Percentiles rank a stretch among this genome's conserved stretches.
These are phyloP conservation scores for Botryobasidium botryosum DNA, from an alignment of 768 basidiomycete species.

Conservation along the genomic window DNA sequence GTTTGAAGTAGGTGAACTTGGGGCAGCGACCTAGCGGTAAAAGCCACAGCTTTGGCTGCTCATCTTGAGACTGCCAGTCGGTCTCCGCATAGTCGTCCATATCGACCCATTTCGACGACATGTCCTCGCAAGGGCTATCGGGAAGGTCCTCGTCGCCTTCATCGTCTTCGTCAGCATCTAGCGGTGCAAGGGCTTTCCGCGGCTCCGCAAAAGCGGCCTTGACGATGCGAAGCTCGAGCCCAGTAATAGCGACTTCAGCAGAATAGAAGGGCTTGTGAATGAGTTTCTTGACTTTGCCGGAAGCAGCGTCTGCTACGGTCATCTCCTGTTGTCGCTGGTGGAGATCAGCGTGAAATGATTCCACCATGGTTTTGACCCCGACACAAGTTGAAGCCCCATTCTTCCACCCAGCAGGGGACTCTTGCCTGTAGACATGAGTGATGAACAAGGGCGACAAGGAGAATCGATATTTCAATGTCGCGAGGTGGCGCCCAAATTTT, in stretches of 20 bases:
- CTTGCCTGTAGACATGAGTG: conserved; percentile 75
- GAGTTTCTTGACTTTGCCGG: conserved; percentile 31
- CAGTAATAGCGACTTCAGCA: conserved; percentile 65
- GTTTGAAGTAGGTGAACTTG: conserved; percentile 59
- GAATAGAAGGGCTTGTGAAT: conserved; percentile 77
- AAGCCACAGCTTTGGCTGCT: conserved; percentile 43
- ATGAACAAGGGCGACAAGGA: conserved; percentile 62
- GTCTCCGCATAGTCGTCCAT: conserved; percentile 69
- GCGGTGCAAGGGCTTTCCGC: conserved; percentile 30
- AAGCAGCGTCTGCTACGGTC: conserved; percentile 35
- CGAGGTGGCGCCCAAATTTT: conserved; percentile 76
- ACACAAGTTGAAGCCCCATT: conserved; percentile 64
- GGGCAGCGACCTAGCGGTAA: conserved; percentile 64
- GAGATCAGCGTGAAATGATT: conserved; percentile 72
- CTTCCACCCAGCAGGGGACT: conserved; percentile 62
- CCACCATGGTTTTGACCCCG: conserved; percentile 71
- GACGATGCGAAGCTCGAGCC: conserved; percentile 59
- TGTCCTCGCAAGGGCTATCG: neutral
- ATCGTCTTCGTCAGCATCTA: too few species aligned
- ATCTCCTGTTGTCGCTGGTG: conserved; percentile 84
- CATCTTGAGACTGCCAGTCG: conserved; percentile 39
- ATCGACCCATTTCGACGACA: conserved; percentile 44
- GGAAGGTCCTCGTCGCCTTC: too few species aligned
- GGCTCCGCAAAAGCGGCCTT: conserved; percentile 64
- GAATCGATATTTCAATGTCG: conserved; percentile 82